A percentile compares a stretch with the other conserved stretches of the same genome.
phyloP scores from a whole-genome alignment of 768 basidiomycete species.

The Lactarius sp. region DNA sequence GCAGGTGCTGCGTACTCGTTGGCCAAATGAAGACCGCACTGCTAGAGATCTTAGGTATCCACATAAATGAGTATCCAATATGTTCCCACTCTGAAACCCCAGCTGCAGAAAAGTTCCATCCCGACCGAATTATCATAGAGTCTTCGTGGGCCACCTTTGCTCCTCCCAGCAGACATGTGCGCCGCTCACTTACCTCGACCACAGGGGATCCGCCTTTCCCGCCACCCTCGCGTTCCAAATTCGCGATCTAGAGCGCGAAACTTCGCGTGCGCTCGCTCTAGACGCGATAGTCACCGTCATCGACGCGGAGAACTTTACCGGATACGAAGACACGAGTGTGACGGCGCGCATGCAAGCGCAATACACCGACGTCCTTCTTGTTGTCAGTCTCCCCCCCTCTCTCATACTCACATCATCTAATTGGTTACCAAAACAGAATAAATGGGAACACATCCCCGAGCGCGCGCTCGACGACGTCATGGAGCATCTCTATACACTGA shows the following conservation, averaged over 20 bases:
- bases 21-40: constrained; percentile 92
- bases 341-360: constrained; percentile 95
- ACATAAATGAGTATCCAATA: background rate
- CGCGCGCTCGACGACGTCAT: constrained; percentile 74
- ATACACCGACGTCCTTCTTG: constrained; percentile 86
- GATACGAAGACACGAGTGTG: constrained; percentile 89
- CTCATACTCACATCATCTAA: background rate
- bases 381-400: constrained; percentile 46
- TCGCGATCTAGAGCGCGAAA: constrained; percentile 80
- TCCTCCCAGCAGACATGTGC: background rate
- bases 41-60: constrained; percentile 74
- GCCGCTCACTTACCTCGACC: background rate
- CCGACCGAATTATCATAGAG: constrained; percentile 93
- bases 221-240: constrained; percentile 95
- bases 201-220: constrained; percentile 89
- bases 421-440: constrained; percentile 50
- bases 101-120: constrained; percentile 66
- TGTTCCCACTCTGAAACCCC: background rate
- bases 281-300: constrained; percentile 91
- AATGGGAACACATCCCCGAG: constrained; percentile 84
- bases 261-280: constrained; percentile 65
- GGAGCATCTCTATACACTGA: constrained; percentile 85
- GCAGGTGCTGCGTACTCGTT: constrained; percentile 88
- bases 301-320: constrained; percentile 85
- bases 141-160: constrained; percentile 65